These are phyloP conservation scores for Trametes maxima DNA, from an alignment of 768 basidiomycete species.

Conservation along the genomic window DNA sequence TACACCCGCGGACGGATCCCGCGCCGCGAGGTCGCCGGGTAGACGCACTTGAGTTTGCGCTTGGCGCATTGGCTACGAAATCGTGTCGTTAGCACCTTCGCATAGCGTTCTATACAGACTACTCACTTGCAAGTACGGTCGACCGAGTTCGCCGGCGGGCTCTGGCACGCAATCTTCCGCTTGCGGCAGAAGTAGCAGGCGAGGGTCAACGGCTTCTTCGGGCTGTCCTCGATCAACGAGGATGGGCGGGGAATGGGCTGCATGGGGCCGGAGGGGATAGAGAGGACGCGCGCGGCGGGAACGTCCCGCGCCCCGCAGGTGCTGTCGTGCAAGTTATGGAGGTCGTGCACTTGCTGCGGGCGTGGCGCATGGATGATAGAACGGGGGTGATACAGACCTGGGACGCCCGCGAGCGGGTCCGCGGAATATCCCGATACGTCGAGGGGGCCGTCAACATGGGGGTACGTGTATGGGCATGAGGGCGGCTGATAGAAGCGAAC, in stretches of 20 bases:
- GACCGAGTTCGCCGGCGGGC: constrained; percentile 31
- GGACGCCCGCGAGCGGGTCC: not conserved
- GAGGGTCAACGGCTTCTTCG: constrained; percentile 42
- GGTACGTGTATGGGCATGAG: constrained; percentile 18
- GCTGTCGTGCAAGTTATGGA: constrained; percentile 12
- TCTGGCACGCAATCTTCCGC: constrained; percentile 44
- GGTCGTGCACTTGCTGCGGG: constrained; percentile 15
- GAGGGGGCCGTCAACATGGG: constrained; percentile 7
- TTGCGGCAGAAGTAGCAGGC: constrained; percentile 43
- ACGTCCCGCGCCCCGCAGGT: constrained; percentile 6
- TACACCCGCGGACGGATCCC: constrained; percentile 40
- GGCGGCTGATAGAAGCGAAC: constrained; percentile 15
- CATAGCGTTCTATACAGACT: constrained; percentile 4
- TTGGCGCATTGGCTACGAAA: constrained; percentile 68
- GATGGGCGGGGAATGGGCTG: constrained; percentile 22
- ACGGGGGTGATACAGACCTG: not conserved
- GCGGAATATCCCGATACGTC: constrained; percentile 10
- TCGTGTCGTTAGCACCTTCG: constrained; percentile 15
- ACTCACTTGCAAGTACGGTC: constrained; percentile 42
- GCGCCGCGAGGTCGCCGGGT: constrained; percentile 68
- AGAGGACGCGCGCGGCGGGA: constrained; percentile 15
- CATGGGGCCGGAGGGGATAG: constrained; percentile 22
- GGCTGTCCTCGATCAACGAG: constrained; percentile 31
- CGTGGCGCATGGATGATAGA: constrained; percentile 23
- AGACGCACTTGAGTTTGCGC: constrained; percentile 69